A percentile compares a stretch with the other conserved stretches of the same genome.
Conservation (phyloP, 352 stramenopile species). For the Phytophthora pseudosyringae region DNA sequence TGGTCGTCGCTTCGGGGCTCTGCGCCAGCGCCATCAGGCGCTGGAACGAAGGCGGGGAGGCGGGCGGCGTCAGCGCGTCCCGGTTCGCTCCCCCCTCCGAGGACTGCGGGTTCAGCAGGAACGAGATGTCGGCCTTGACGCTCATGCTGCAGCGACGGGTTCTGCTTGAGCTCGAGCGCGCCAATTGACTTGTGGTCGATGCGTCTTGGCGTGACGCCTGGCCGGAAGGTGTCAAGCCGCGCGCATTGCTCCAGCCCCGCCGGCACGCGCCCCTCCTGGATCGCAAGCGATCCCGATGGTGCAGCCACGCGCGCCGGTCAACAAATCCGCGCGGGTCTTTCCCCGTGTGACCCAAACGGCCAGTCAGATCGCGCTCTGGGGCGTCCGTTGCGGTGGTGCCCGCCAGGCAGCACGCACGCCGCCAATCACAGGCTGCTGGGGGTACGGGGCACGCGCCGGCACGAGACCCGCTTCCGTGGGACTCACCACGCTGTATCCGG, state of each 20-base stretch:
- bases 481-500: conserved; percentile 21
- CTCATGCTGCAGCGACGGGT: conserved; percentile 23
- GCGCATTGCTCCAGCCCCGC: background rate
- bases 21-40: conserved; percentile 20
- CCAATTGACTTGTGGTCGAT: conserved; percentile 20
- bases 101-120: conserved; percentile 44
- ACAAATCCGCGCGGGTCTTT: conserved; percentile 23
- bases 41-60: conserved; percentile 26
- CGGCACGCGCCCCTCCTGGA: conserved; percentile 21
- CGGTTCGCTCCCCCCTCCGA: background rate
- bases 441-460: conserved; percentile 16
- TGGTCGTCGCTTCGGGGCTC: conserved; percentile 14
- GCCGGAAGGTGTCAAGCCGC: conserved; percentile 14
- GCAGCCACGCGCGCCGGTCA: conserved; percentile 26
- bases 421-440: conserved; percentile 35
- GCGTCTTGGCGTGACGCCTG: background rate
- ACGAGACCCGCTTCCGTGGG: conserved; percentile 14
- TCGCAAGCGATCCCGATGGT: conserved; percentile 31
- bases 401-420: conserved; percentile 16
- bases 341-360: conserved; percentile 1
- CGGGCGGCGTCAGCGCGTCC: conserved; percentile 5
- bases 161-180: conserved; percentile 4
- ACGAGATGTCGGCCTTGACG: conserved; percentile 42
- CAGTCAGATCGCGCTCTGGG: conserved; percentile 11
- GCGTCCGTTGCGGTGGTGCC: conserved; percentile 18